Percentiles rank a stretch among this genome's conserved stretches.
Evolutionary conservation across 257 asterid genomes (phyloP).

Genomic region (Nicotiana otophora): DNA sequence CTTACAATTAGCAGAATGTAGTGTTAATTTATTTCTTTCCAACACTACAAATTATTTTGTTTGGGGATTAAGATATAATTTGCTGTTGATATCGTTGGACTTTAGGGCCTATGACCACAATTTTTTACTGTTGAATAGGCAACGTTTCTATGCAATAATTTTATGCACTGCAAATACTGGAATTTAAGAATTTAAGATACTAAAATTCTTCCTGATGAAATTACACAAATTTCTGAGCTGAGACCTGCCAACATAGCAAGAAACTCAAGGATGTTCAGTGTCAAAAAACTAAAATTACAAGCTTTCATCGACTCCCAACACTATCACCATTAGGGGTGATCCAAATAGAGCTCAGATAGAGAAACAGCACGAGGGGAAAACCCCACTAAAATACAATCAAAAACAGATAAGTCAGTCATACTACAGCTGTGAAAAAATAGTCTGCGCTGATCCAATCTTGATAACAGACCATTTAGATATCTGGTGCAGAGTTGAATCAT

Average conservation of each 20-base stretch:
- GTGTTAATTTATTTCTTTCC: no score
- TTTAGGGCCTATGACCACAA: background rate
- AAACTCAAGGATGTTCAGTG: background rate
- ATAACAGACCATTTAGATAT: background rate
- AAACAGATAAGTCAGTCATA: background rate
- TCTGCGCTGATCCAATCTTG: background rate
- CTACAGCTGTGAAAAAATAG: background rate
- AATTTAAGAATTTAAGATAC: background rate
- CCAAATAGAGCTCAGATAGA: background rate
- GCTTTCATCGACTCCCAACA: background rate
- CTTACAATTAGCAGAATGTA: no score
- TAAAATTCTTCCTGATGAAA: background rate
- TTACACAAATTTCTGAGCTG: background rate
- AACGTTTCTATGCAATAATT: background rate
- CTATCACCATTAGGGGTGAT: background rate
- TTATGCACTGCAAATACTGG: background rate
- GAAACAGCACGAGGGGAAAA: background rate
- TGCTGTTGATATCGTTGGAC: no score
- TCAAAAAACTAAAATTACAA: background rate
- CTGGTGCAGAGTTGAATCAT: background rate
- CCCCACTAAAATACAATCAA: background rate
- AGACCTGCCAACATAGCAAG: background rate
- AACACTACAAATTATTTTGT: no score
- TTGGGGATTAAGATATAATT: no score
- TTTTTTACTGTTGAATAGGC: background rate